Evolutionary conservation across 2,329 filamentous ascomycete genomes (phyloP).

Genomic region (Seiridium cupressi): DNA sequence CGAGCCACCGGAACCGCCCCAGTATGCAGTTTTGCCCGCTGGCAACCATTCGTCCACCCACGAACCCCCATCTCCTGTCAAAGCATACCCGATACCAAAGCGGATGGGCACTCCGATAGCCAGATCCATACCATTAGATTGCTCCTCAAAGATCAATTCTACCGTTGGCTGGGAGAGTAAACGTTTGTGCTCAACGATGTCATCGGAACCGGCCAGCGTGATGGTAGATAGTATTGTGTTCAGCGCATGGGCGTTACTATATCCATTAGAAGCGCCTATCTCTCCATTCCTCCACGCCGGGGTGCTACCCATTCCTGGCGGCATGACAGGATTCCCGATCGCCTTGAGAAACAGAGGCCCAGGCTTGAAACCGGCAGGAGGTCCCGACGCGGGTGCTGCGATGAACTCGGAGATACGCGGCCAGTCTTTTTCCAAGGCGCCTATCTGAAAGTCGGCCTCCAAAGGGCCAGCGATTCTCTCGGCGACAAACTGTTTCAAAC

Average conservation of each 20-base stretch:
- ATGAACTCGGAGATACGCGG: slow-evolving; percentile 33
- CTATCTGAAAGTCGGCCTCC: slow-evolving; percentile 45
- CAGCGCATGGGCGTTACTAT: slow-evolving; percentile 41
- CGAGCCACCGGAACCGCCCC: slow-evolving; percentile 22
- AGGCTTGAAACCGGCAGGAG: slow-evolving; percentile 14
- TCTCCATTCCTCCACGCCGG: slow-evolving; percentile 35
- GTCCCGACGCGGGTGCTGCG: slow-evolving; percentile 17
- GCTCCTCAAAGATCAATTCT: slow-evolving; percentile 42
- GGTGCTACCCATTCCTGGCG: slow-evolving; percentile 18
- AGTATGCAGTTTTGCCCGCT: slow-evolving; percentile 25
- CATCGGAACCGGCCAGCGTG: slow-evolving; percentile 42
- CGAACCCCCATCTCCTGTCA: slow-evolving; percentile 27
- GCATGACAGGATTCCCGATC: slow-evolving; percentile 20
- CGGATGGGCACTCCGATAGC: slow-evolving; percentile 31
- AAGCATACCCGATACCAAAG: slow-evolving; percentile 40
- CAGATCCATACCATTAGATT: slow-evolving; percentile 37
- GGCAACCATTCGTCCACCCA: slow-evolving; percentile 25
- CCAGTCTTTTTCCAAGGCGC: slow-evolving; percentile 38
- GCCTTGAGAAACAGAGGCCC: slow-evolving; percentile 28
- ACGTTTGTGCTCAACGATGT: slow-evolving; percentile 11
- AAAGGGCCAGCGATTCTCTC: slow-evolving; percentile 35
- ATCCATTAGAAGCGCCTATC: slow-evolving; percentile 41
- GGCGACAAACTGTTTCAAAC: slow-evolving; percentile 35
- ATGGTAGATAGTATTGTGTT: slow-evolving; percentile 46
- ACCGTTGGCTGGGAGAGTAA: slow-evolving; percentile 39